These are phyloP conservation scores for Ashbya aceris DNA, from an alignment of 1,139 yeast species.

Conservation along the genomic window DNA sequence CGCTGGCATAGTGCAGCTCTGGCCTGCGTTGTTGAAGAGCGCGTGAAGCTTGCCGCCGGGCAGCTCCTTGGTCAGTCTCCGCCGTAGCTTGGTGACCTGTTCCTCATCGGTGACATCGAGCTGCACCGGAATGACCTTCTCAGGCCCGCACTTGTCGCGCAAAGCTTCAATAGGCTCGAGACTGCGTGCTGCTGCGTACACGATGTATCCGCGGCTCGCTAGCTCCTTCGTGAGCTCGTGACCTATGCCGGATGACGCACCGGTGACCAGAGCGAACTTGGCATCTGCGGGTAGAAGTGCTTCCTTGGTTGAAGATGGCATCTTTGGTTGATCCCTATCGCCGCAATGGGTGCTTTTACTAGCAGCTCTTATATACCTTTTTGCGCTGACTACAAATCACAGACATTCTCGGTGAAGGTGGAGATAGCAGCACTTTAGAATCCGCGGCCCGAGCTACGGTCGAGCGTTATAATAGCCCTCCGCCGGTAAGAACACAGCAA, in stretches of 20 bases:
- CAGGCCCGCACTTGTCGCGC: slow-evolving; percentile 23
- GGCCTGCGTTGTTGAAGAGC: slow-evolving; percentile 63
- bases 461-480: too few relatives aligned
- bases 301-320: too few relatives aligned
- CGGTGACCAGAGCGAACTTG: slow-evolving; percentile 55
- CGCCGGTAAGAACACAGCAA: too few relatives aligned
- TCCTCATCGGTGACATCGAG: slow-evolving; percentile 48
- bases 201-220: slow-evolving; percentile 52
- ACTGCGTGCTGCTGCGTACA: slow-evolving; percentile 68
- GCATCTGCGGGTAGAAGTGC: slow-evolving; percentile 5
- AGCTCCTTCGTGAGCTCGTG: slow-evolving; percentile 56
- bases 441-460: too few relatives aligned
- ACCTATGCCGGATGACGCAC: slow-evolving; percentile 55
- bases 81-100: slow-evolving; percentile 40
- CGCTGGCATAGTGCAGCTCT: slow-evolving; percentile 64
- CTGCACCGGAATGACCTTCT: slow-evolving; percentile 28
- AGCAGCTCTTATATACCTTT: too few relatives aligned
- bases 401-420: too few relatives aligned
- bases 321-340: too few relatives aligned
- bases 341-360: too few relatives aligned
- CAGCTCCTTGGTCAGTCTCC: slow-evolving; percentile 32
- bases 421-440: too few relatives aligned
- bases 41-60: slow-evolving; percentile 45
- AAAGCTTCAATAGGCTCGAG: slow-evolving; percentile 49
- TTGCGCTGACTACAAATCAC: too few relatives aligned